These are phyloP conservation scores for Pyrenochaeta sp. DNA, from an alignment of 2,329 filamentous ascomycete species.

Conservation along the genomic window DNA sequence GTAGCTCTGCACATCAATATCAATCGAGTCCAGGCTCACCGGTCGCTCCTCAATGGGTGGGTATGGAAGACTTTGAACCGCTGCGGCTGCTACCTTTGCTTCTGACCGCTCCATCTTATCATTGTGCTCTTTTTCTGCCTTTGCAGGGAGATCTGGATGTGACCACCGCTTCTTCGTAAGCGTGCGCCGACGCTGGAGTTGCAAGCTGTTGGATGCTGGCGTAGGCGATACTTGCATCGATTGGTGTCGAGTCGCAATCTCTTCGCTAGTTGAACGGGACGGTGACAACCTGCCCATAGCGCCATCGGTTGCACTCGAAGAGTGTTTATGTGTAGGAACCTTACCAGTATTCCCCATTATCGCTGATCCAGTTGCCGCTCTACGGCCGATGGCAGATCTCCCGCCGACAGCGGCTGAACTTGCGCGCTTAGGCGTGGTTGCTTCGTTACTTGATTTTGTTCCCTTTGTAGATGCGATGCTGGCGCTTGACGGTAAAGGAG, in stretches of 20 bases:
- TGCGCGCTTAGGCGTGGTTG: conserved; percentile 30
- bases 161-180: conserved; percentile 51
- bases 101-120: conserved; percentile 36
- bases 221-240: conserved; percentile 36
- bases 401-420: conserved; percentile 43
- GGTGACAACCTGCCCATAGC: conserved; percentile 24
- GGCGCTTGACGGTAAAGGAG: conserved; percentile 27
- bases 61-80: conserved; percentile 49
- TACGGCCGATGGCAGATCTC: conserved; percentile 39
- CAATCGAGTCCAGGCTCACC: conserved; percentile 83
- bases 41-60: conserved; percentile 74
- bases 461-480: conserved; percentile 31
- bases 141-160: conserved; percentile 52
- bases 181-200: conserved; percentile 40
- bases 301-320: conserved; percentile 35
- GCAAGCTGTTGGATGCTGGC: conserved; percentile 36
- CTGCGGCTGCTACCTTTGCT: conserved; percentile 21
- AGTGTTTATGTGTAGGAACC: conserved; percentile 34
- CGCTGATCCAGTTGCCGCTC: conserved; percentile 29
- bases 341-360: conserved; percentile 30
- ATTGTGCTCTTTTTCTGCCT: conserved; percentile 48
- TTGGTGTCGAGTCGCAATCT: conserved; percentile 36
- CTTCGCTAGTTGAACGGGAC: conserved; percentile 42
- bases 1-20: conserved; percentile 86
- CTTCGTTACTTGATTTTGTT: conserved; percentile 25